A percentile compares a stretch with the other conserved stretches of the same genome.
phyloP scores from a whole-genome alignment of 164 flowering plant genomes.

The Piper betle region DNA sequence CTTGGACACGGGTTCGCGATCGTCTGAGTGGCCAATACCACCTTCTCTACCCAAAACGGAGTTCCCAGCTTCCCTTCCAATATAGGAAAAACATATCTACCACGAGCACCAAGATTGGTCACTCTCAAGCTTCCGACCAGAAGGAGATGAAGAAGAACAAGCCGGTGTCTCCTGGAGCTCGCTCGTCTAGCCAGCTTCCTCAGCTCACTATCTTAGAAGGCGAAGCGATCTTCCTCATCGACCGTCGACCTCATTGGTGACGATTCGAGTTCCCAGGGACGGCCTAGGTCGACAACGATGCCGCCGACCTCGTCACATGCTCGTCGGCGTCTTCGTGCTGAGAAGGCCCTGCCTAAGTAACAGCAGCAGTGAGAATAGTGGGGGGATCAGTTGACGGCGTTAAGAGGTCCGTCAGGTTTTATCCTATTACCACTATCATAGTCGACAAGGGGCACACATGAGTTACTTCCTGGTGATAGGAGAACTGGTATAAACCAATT shows the following conservation, averaged over 20 bases:
- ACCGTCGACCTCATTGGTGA: not conserved
- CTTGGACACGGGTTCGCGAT: slow-evolving; percentile 44
- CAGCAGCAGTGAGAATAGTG: not conserved
- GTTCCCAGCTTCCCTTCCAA: slow-evolving; percentile 26
- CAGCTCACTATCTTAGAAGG: slow-evolving; percentile 51
- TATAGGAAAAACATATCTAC: slow-evolving; percentile 46
- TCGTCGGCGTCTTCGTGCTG: slow-evolving; percentile 68
- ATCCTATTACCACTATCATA: slow-evolving; percentile 52
- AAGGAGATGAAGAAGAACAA: slow-evolving; percentile 49
- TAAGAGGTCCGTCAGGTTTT: slow-evolving; percentile 66
- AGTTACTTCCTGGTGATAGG: not conserved
- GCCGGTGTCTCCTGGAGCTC: slow-evolving; percentile 82
- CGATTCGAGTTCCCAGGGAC: slow-evolving; percentile 8
- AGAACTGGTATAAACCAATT: not conserved
- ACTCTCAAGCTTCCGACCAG: not conserved
- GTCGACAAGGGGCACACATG: slow-evolving; percentile 54
- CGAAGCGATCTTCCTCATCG: slow-evolving; percentile 17
- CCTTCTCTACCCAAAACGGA: slow-evolving; percentile 46
- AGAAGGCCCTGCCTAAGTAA: slow-evolving; percentile 69
- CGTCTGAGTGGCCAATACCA: slow-evolving; percentile 46
- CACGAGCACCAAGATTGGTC: slow-evolving; percentile 27
- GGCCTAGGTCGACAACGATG: not conserved
- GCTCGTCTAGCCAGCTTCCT: slow-evolving; percentile 48
- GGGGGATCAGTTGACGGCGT: slow-evolving; percentile 19
- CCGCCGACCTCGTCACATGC: slow-evolving; percentile 31